phyloP scores from a whole-genome alignment of 2,329 filamentous ascomycete species.

The Fusarium denticulatum region DNA sequence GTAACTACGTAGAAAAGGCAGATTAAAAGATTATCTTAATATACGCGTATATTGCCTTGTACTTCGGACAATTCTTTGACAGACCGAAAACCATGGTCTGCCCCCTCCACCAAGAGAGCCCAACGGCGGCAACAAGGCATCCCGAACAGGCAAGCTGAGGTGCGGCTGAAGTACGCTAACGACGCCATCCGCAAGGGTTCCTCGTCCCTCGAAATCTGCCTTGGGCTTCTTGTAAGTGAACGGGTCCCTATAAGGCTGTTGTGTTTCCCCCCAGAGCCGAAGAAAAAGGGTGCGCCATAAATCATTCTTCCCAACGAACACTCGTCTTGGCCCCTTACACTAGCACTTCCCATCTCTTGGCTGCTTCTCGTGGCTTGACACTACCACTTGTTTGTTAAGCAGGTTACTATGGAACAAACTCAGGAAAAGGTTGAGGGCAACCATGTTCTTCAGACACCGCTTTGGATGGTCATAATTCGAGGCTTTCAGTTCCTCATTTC shows the following conservation, averaged over 20 bases:
- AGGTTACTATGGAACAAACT: slow-evolving; percentile 27
- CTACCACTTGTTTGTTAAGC: neutral
- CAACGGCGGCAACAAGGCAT: slow-evolving; percentile 13
- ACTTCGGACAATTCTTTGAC: neutral
- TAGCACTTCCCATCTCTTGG: neutral
- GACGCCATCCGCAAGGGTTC: slow-evolving; percentile 31
- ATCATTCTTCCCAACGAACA: neutral
- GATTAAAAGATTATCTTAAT: too few relatives aligned
- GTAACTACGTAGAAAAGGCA: too few relatives aligned
- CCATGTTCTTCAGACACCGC: slow-evolving; percentile 53
- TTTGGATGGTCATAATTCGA: slow-evolving; percentile 56
- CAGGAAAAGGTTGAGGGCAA: slow-evolving; percentile 15
- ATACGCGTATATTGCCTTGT: neutral
- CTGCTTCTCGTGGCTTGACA: neutral
- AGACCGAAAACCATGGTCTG: neutral
- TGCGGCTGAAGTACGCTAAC: slow-evolving; percentile 42
- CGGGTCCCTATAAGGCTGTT: slow-evolving; percentile 6
- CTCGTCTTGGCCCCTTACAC: slow-evolving; percentile 1
- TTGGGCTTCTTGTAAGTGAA: slow-evolving; percentile 26
- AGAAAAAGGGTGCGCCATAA: neutral
- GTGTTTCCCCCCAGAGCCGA: neutral
- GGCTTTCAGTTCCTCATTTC: slow-evolving; percentile 54
- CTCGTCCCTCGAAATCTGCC: slow-evolving; percentile 34
- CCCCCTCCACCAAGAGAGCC: slow-evolving; percentile 23
- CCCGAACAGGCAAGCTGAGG: slow-evolving; percentile 20